phyloP scores from a whole-genome alignment of 306 rosid genomes.

The Inga laurina region DNA sequence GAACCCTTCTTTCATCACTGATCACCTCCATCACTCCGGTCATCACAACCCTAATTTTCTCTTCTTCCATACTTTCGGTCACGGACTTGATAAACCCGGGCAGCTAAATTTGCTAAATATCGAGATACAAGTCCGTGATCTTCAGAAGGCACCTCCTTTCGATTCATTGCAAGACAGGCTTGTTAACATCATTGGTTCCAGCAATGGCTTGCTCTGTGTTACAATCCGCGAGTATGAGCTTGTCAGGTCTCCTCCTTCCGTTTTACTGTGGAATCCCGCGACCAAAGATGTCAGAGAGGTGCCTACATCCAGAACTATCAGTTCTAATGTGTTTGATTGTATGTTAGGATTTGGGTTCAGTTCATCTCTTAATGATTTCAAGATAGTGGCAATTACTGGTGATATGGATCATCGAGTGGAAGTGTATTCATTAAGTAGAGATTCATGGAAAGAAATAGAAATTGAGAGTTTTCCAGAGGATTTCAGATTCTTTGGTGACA shows the following conservation, averaged over 20 bases:
- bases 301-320: background rate
- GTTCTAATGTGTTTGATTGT: background rate
- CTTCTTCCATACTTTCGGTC: background rate
- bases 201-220: background rate
- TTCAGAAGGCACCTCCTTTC: background rate
- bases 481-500: too few species aligned
- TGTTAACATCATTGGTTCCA: background rate
- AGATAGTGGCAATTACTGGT: background rate
- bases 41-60: background rate
- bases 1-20: background rate
- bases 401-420: accelerated
- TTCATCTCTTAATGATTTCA: background rate
- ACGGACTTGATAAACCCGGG: accelerated
- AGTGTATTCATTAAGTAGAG: background rate
- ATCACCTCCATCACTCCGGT: background rate
- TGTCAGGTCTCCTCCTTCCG: background rate
- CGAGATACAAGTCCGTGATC: background rate
- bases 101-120: background rate
- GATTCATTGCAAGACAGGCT: background rate
- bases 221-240: background rate
- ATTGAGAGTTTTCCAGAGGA: background rate
- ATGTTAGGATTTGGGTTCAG: background rate
- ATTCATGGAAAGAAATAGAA: background rate
- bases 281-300: background rate
- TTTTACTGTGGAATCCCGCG: background rate